These are phyloP conservation scores for Liquidambar formosana DNA, from an alignment of 164 flowering plant species.

Conservation along the genomic window DNA sequence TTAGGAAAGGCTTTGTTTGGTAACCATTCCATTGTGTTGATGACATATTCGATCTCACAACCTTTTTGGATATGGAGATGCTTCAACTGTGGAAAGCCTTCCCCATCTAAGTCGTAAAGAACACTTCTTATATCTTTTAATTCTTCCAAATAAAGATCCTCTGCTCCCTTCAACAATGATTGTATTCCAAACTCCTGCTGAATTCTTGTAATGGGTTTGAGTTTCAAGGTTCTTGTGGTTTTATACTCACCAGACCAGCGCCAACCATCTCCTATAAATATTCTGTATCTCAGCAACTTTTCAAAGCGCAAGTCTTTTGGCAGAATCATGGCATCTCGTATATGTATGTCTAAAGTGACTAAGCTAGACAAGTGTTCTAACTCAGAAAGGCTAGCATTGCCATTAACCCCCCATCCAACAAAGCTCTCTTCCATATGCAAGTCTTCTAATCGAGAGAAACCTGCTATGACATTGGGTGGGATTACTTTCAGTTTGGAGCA, in stretches of 20 bases:
- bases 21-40: background rate
- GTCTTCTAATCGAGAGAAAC: background rate
- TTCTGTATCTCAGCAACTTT: background rate
- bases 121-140: background rate
- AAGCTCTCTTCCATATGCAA: background rate
- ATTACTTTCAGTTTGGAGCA: background rate
- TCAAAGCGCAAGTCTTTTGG: too few species aligned
- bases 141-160: background rate
- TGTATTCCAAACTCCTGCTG: too few species aligned
- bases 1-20: background rate
- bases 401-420: background rate
- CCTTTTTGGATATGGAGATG: background rate
- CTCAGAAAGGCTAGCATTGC: constrained; percentile 2
- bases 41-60: background rate
- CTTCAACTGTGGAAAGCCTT: background rate
- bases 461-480: background rate
- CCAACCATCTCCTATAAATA: background rate
- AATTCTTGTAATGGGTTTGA: background rate
- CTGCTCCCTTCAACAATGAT: too few species aligned
- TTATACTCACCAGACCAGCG: background rate
- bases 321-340: too few species aligned
- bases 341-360: background rate
- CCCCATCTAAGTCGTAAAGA: background rate
- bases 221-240: background rate
- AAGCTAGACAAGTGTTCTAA: background rate